A percentile compares a stretch with the other conserved stretches of the same genome.
Evolutionary conservation across 2,329 filamentous ascomycete species (phyloP).

Genomic region (Hypoxylon sp.): DNA sequence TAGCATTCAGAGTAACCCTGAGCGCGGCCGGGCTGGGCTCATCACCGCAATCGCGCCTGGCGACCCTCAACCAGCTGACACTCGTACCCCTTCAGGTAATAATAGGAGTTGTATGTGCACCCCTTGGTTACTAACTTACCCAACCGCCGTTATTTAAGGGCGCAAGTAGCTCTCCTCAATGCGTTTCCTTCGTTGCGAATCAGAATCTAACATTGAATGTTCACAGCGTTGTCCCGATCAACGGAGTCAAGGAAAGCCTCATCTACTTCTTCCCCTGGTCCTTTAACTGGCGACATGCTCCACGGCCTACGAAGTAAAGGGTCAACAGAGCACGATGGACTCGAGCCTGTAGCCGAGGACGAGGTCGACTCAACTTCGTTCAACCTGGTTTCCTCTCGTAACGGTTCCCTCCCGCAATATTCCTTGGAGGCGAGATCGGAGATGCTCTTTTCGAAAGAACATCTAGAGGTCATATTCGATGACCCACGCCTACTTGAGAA

Average conservation of each 20-base stretch:
- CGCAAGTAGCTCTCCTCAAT: background rate
- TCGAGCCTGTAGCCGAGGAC: slow-evolving; percentile 55
- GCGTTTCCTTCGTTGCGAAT: background rate
- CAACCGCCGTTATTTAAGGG: background rate
- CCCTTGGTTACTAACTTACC: background rate
- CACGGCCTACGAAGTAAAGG: slow-evolving; percentile 48
- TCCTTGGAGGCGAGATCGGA: slow-evolving; percentile 75
- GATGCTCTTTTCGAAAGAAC: slow-evolving; percentile 74
- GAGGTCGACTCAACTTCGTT: slow-evolving; percentile 57
- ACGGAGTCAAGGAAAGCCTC: slow-evolving; percentile 50
- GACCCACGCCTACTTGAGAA: slow-evolving; percentile 72
- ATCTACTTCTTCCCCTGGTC: slow-evolving; percentile 47
- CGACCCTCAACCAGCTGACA: slow-evolving; percentile 37
- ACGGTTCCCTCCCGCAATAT: slow-evolving; percentile 56
- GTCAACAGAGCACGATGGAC: slow-evolving; percentile 49
- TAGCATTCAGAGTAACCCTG: slow-evolving; percentile 29
- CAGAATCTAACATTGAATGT: slow-evolving; percentile 14
- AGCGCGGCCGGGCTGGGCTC: slow-evolving; percentile 1
- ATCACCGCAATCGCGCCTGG: slow-evolving; percentile 29
- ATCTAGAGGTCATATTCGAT: slow-evolving; percentile 74
- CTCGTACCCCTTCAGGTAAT: slow-evolving; percentile 45
- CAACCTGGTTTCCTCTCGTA: slow-evolving; percentile 60
- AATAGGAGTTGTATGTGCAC: slow-evolving; percentile 44
- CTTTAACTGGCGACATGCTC: slow-evolving; percentile 33
- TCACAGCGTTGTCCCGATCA: slow-evolving; percentile 45